These are phyloP conservation scores for Capsella rubella DNA, from an alignment of 441 rosid genomes.

Conservation along the genomic window DNA sequence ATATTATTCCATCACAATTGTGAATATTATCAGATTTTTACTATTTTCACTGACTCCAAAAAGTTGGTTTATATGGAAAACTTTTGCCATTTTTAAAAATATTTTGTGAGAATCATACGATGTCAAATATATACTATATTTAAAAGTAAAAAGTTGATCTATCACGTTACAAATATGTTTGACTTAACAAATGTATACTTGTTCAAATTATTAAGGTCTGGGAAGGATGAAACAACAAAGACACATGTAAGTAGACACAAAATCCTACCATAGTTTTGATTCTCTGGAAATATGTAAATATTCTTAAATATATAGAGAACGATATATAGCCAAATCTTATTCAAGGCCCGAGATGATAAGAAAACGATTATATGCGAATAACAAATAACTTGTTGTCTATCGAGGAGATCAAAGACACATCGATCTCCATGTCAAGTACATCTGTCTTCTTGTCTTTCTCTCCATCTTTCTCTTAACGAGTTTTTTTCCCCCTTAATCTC, in stretches of 20 bases:
- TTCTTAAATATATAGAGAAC: constrained; percentile 22
- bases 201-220: constrained; percentile 10
- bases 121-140: not conserved
- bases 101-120: not conserved
- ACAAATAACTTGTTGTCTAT: constrained; percentile 24
- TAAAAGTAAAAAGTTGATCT: not conserved
- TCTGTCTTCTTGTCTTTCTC: constrained; percentile 46
- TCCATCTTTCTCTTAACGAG: constrained; percentile 16
- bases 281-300: constrained; percentile 35
- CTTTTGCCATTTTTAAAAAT: too few relatives aligned
- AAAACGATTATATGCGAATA: constrained; percentile 36
- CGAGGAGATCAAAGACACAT: constrained; percentile 46
- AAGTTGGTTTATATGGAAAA: not conserved
- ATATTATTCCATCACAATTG: too few relatives aligned
- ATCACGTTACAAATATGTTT: constrained; percentile 22
- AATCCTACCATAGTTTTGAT: constrained; percentile 34
- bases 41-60: too few relatives aligned
- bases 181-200: constrained; percentile 19
- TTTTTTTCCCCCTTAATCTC: not conserved
- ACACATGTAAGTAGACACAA: constrained; percentile 38
- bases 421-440: constrained; percentile 38
- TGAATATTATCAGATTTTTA: too few relatives aligned
- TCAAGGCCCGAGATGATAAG: constrained; percentile 46
- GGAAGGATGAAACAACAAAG: constrained; percentile 27
- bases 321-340: constrained; percentile 36